These are phyloP conservation scores for Prorocentrum cordatum DNA, from an alignment of 169 alveolate genomes.

Conservation along the genomic window DNA sequence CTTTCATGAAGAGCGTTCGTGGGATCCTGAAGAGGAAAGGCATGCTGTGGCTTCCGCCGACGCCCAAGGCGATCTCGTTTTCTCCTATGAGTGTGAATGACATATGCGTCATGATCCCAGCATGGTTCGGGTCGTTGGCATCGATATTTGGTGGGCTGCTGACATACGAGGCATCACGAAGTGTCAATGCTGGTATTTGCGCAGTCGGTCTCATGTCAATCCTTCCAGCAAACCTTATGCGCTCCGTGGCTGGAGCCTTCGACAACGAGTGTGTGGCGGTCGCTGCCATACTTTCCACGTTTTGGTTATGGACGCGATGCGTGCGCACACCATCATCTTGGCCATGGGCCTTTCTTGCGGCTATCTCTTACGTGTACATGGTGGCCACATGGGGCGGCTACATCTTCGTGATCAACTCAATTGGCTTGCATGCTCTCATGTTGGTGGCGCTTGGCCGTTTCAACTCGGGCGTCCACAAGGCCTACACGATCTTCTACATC, in stretches of 20 bases:
- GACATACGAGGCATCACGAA: slow-evolving; percentile 43
- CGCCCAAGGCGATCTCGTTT: too few relatives aligned
- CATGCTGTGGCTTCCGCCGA: too few relatives aligned
- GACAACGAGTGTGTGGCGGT: slow-evolving; percentile 65
- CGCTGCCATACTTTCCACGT: slow-evolving; percentile 57
- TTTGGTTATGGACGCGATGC: slow-evolving; percentile 15
- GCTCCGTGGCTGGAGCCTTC: slow-evolving; percentile 58
- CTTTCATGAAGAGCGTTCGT: too few relatives aligned
- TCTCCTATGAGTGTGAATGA: slow-evolving; percentile 57
- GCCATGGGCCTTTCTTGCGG: neutral
- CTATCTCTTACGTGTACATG: slow-evolving; percentile 38
- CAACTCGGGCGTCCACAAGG: slow-evolving; percentile 61
- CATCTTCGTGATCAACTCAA: slow-evolving; percentile 66
- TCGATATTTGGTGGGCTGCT: slow-evolving; percentile 5
- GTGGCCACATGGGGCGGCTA: slow-evolving; percentile 68
- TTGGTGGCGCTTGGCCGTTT: slow-evolving; percentile 53
- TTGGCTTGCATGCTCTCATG: slow-evolving; percentile 34
- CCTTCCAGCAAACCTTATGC: slow-evolving; percentile 63
- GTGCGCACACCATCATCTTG: neutral
- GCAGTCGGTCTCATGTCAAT: slow-evolving; percentile 27
- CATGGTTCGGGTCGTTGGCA: slow-evolving; percentile 64
- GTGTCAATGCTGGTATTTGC: slow-evolving; percentile 36
- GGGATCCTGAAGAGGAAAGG: too few relatives aligned
- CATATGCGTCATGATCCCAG: slow-evolving; percentile 66
- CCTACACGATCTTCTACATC: slow-evolving; percentile 47